These are phyloP conservation scores for Fusarium concolor DNA, from an alignment of 2,329 filamentous ascomycete species.

Conservation along the genomic window DNA sequence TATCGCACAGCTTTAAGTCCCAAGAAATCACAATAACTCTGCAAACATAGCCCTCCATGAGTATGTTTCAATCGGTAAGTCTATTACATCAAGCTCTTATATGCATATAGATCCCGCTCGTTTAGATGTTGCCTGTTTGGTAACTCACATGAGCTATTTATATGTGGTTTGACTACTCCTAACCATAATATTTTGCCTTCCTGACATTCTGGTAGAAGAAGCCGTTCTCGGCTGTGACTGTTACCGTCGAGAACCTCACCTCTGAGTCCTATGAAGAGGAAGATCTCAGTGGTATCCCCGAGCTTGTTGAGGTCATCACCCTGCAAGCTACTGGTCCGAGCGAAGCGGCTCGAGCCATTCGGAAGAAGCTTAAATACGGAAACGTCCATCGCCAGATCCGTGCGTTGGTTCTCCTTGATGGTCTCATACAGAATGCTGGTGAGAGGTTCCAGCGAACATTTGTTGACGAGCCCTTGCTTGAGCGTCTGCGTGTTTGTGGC, in stretches of 20 bases:
- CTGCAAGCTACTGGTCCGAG: conserved; percentile 87
- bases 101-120: background rate
- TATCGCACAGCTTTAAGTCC: background rate
- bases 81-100: background rate
- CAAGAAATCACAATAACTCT: too few species aligned
- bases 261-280: conserved; percentile 91
- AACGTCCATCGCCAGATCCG: conserved; percentile 92
- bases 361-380: conserved; percentile 99
- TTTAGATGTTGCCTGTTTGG: background rate
- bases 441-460: conserved; percentile 87
- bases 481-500: conserved; percentile 88
- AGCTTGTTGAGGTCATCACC: conserved; percentile 93
- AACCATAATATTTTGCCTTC: background rate
- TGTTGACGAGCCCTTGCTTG: conserved; percentile 89
- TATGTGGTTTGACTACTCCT: background rate
- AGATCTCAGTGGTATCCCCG: conserved; percentile 89
- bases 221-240: conserved; percentile 93
- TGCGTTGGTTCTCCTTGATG: conserved; percentile 89
- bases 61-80: conserved; percentile 50
- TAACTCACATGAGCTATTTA: conserved; percentile 34
- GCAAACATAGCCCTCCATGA: conserved; percentile 2
- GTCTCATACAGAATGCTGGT: conserved; percentile 93
- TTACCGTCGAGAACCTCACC: conserved; percentile 90
- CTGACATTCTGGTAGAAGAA: conserved; percentile 60
- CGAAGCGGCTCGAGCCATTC: conserved; percentile 90